Evolutionary conservation across 495 filamentous ascomycete genomes (phyloP).

Genomic region (Penicillium bovifimosum): DNA sequence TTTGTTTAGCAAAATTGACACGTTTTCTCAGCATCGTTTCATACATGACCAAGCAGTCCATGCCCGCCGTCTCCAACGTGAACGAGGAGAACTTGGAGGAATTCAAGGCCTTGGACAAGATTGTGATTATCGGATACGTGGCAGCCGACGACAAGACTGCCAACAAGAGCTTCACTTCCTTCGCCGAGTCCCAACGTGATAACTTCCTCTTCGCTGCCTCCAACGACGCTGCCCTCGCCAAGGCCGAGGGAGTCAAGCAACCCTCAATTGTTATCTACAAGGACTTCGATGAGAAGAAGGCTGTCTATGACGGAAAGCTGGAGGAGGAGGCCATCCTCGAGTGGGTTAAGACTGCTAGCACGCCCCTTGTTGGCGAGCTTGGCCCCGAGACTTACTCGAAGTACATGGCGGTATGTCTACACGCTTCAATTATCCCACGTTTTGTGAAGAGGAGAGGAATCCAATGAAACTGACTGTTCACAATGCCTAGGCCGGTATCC

Average conservation of each 20-base stretch:
- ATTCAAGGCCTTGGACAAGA: constrained; percentile 97
- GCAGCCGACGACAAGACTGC: constrained; percentile 77
- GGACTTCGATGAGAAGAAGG: constrained; percentile 95
- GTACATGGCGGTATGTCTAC: constrained; percentile 78
- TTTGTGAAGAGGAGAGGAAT: neutral
- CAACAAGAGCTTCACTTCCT: constrained; percentile 69
- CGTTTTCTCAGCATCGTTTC: constrained; percentile 68
- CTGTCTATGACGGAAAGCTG: constrained; percentile 73
- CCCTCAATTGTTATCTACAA: constrained; percentile 95
- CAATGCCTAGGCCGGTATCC: constrained; percentile 64
- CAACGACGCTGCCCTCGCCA: constrained; percentile 75
- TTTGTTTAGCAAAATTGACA: constrained; percentile 20
- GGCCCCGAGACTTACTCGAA: constrained; percentile 95
- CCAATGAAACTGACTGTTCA: constrained; percentile 5
- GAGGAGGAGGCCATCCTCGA: constrained; percentile 67
- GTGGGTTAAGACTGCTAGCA: constrained; percentile 81
- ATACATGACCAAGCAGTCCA: constrained; percentile 98
- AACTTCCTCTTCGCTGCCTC: constrained; percentile 87
- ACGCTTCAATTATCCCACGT: neutral
- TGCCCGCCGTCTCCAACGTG: constrained; percentile 83
- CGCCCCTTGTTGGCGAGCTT: constrained; percentile 91
- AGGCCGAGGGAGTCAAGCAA: constrained; percentile 80
- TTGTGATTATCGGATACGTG: constrained; percentile 87
- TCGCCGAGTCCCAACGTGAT: constrained; percentile 82
- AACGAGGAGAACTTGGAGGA: constrained; percentile 78